Evolutionary conservation across 1,139 yeast species (phyloP).

Genomic region (Lodderomyces oxycetoniae): DNA sequence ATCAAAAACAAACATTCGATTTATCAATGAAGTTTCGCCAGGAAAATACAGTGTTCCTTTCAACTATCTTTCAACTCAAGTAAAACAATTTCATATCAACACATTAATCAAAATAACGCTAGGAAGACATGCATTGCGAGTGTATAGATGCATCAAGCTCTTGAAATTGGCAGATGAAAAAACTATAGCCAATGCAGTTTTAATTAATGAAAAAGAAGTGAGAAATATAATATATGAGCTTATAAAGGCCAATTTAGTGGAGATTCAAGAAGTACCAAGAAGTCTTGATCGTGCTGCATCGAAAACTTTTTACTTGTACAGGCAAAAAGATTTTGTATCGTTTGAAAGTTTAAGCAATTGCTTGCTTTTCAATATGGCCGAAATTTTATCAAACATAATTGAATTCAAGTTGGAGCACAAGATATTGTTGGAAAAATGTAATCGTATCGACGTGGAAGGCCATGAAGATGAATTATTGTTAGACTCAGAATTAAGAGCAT

Average conservation of each 20-base stretch:
- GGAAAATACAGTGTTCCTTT: conserved; percentile 42
- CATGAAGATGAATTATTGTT: conserved; percentile 70
- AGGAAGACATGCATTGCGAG: conserved; percentile 55
- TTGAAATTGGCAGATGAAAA: conserved; percentile 80
- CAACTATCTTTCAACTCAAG: conserved; percentile 34
- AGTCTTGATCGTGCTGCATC: conserved; percentile 90
- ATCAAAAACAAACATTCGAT: conserved; percentile 38
- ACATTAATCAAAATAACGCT: conserved; percentile 53
- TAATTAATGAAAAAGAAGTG: conserved; percentile 73
- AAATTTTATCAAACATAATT: conserved; percentile 52
- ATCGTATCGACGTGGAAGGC: conserved; percentile 86
- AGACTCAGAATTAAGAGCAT: conserved; percentile 68
- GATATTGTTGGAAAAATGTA: conserved; percentile 70
- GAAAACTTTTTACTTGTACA: conserved; percentile 78
- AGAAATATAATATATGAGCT: conserved; percentile 58
- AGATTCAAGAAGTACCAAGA: conserved; percentile 88
- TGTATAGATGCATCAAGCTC: conserved; percentile 63
- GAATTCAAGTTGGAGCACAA: conserved; percentile 57
- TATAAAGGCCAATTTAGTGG: conserved; percentile 55
- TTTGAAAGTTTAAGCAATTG: conserved; percentile 43
- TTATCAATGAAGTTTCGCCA: conserved; percentile 40
- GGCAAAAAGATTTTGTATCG: conserved; percentile 60
- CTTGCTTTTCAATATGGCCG: conserved; percentile 49
- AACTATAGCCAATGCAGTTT: conserved; percentile 66
- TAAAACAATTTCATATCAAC: conserved; percentile 59